Conservation (phyloP, 2,329 filamentous ascomycete genomes). For the Madurella mycetomatis region DNA sequence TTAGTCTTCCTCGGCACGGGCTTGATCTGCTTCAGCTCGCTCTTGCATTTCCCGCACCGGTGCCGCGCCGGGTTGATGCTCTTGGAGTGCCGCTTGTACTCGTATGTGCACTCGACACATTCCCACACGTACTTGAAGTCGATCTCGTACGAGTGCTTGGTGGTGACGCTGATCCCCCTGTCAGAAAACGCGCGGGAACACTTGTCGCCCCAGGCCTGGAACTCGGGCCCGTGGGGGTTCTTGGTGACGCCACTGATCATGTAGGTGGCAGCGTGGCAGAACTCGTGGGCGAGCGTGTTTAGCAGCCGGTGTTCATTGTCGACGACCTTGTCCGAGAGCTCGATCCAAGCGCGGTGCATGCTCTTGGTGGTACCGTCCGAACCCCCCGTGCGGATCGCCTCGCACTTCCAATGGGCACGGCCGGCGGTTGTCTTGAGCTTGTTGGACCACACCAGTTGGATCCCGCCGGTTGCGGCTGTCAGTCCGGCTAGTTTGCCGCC, state of each 20-base stretch:
- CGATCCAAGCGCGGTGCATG: constrained; percentile 69
- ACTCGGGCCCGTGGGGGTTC: constrained; percentile 77
- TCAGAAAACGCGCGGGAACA: constrained; percentile 53
- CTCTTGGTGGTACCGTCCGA: constrained; percentile 28
- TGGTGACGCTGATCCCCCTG: constrained; percentile 72
- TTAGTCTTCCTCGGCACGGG: constrained; percentile 58
- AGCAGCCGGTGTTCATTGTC: constrained; percentile 70
- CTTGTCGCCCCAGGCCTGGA: constrained; percentile 67
- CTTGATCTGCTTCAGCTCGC: constrained; percentile 68
- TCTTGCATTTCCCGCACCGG: constrained; percentile 73
- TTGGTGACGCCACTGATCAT: constrained; percentile 73
- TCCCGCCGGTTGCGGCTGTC: constrained; percentile 61
- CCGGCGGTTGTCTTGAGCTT: constrained; percentile 78
- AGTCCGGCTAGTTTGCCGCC: constrained; percentile 54
- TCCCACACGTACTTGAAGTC: constrained; percentile 90
- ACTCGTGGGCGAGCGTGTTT: constrained; percentile 94
- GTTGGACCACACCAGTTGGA: constrained; percentile 69
- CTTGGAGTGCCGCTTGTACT: constrained; percentile 80
- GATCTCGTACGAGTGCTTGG: constrained; percentile 84
- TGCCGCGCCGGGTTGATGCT: constrained; percentile 71
- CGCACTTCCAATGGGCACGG: constrained; percentile 66
- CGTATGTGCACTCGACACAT: constrained; percentile 63
- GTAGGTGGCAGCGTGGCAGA: constrained; percentile 89
- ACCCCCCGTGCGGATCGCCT: constrained; percentile 42
- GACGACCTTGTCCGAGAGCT: constrained; percentile 85